Base-by-base conservation (phyloP, 192 early-diverging fungal species). In the Backusella macrospora region DNA sequence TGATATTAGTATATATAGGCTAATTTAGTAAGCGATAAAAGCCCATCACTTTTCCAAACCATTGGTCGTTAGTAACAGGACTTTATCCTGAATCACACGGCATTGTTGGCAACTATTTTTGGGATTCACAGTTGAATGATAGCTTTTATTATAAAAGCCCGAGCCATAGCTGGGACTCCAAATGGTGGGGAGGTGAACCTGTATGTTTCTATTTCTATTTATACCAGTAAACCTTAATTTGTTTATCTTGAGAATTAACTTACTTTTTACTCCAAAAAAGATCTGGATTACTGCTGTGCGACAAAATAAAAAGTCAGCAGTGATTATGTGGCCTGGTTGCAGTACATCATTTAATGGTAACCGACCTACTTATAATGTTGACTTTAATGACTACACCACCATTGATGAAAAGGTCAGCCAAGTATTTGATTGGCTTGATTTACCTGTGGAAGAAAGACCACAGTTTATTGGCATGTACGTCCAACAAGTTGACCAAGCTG, bases 101-200 rank as follows among this genome's bases (percentile, higher is more conserved):
- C n/a, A 95, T 98, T 67, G 92, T 98, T 16, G 90, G 84, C 71
- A 94, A 94, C 71, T 82, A 80, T 62, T 98, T 97, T 76, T 93
- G 85, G 71, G 95, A 96, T 76, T 84, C 93, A 0, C 59, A 44
- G 9, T 68, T 90, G 6, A 92, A 96, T 45, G 86, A 89, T 59
- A 88, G 88, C 12, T 97, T 98, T 78, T 86, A 87, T 45, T 98
- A 96, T 83, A 89, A 86, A 47, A 86, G 93, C 72, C 77, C 88
- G 3, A 78, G 68, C 21, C 79, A 83, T 21, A 93, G 88, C 67
- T 78, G 80, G 67, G 82, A 95, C 43, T 71, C 83, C 6, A 83
- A 88, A 70, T 98, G 95, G 95, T 98, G 96, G 95, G 90, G 89
- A 42, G 95, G 94, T 5, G 93, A 95, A 81, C 95, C 94, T 21